Evolutionary conservation across 768 basidiomycete genomes (phyloP).

Genomic region (Suillus occidentalis): DNA sequence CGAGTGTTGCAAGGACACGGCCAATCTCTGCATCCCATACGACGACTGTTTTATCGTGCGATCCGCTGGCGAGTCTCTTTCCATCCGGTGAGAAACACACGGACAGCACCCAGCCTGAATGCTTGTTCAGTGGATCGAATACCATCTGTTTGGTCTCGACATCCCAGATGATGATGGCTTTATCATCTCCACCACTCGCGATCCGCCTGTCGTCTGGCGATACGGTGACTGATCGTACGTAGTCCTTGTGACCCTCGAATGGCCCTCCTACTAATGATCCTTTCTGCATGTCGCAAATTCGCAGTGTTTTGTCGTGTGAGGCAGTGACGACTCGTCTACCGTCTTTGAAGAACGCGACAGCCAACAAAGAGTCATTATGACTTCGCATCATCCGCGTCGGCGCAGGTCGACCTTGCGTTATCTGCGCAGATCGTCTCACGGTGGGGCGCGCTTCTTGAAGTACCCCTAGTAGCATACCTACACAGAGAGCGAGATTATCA

Average conservation of each 20-base stretch:
- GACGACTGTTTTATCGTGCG: conserved; percentile 8
- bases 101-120: conserved; percentile 2
- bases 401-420: not conserved
- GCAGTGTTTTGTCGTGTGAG: conserved; percentile 29
- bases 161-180: conserved; percentile 33
- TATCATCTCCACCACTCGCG: conserved; percentile 34
- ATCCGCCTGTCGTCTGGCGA: conserved; percentile 32
- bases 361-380: conserved; percentile 29
- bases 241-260: conserved; percentile 28
- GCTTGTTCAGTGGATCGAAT: conserved; percentile 24
- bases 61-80: conserved; percentile 6
- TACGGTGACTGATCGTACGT: conserved; percentile 33
- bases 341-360: conserved; percentile 31
- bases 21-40: conserved; percentile 11
- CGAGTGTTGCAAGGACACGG: not conserved
- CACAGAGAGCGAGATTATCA: not conserved
- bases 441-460: not conserved
- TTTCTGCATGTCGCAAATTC: conserved; percentile 27
- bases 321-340: conserved; percentile 26
- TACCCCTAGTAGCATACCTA: not conserved
- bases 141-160: conserved; percentile 24
- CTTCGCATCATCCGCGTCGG: conserved; percentile 7
- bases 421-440: not conserved
- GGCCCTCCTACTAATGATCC: conserved; percentile 25
- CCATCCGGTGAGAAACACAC: conserved; percentile 11